phyloP scores from a whole-genome alignment of 805 yeast species.

The Ogataea dorogensis region DNA sequence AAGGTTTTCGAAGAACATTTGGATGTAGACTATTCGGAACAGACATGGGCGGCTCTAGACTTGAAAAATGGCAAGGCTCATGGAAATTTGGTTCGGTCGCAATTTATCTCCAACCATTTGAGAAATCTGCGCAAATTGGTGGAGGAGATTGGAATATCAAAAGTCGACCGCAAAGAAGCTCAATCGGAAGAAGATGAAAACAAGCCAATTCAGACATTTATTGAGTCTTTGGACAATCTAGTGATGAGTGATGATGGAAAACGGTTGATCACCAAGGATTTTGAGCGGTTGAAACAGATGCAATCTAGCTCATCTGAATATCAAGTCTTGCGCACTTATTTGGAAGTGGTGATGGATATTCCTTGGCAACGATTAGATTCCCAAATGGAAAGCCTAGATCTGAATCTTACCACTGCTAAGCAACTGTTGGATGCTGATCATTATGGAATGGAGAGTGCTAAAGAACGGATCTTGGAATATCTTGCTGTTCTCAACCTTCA shows the following conservation, averaged over 20 bases:
- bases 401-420: conserved; percentile 53
- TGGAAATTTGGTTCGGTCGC: conserved; percentile 27
- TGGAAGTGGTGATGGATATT: conserved; percentile 62
- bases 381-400: conserved; percentile 29
- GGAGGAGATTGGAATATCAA: conserved; percentile 20
- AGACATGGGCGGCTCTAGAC: conserved; percentile 33
- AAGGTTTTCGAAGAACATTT: conserved; percentile 27
- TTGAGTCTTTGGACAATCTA: conserved; percentile 32
- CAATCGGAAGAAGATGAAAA: conserved; percentile 41
- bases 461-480: conserved; percentile 73
- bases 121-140: conserved; percentile 27
- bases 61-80: conserved; percentile 18
- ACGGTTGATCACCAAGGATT: conserved; percentile 46
- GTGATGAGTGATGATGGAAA: conserved; percentile 42
- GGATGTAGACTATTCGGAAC: conserved; percentile 26
- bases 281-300: conserved; percentile 51
- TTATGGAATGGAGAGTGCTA: conserved; percentile 71
- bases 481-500: conserved; percentile 71
- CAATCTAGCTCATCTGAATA: conserved; percentile 60
- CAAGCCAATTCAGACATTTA: conserved; percentile 30
- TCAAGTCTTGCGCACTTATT: conserved; percentile 61
- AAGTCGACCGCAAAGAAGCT: conserved; percentile 11
- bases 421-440: conserved; percentile 70
- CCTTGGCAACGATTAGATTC: conserved; percentile 46
- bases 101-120: conserved; percentile 30